These are phyloP conservation scores for Candida vartiovaarae DNA, from an alignment of 805 yeast genomes.

Conservation along the genomic window DNA sequence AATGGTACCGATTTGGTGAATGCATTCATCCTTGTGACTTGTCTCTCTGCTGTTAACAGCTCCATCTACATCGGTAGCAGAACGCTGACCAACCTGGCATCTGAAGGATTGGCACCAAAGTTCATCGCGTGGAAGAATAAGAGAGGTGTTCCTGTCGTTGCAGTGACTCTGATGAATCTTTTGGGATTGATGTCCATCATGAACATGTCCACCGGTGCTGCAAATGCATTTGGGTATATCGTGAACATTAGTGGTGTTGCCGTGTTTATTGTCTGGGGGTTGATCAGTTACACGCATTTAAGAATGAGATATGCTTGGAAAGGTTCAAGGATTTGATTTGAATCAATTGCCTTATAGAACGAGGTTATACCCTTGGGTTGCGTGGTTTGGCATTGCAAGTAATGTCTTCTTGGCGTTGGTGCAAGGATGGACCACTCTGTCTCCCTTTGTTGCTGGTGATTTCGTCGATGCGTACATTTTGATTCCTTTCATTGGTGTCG, in stretches of 20 bases:
- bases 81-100: slow-evolving; percentile 56
- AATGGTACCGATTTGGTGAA: slow-evolving; percentile 63
- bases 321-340: slow-evolving; percentile 54
- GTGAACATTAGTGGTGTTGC: slow-evolving; percentile 69
- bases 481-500: slow-evolving; percentile 47
- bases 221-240: slow-evolving; percentile 60
- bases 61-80: slow-evolving; percentile 66
- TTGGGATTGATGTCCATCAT: slow-evolving; percentile 62
- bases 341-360: slow-evolving; percentile 68
- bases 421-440: slow-evolving; percentile 45
- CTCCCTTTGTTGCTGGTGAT: slow-evolving; percentile 40
- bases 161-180: slow-evolving; percentile 48
- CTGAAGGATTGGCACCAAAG: slow-evolving; percentile 54
- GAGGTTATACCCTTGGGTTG: slow-evolving; percentile 38
- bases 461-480: slow-evolving; percentile 59
- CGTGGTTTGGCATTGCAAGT: slow-evolving; percentile 32
- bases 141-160: slow-evolving; percentile 58
- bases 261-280: slow-evolving; percentile 68
- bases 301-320: slow-evolving; percentile 63
- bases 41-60: slow-evolving; percentile 64
- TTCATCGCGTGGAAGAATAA: slow-evolving; percentile 43
- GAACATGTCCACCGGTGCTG: slow-evolving; percentile 46
- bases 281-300: slow-evolving; percentile 55
- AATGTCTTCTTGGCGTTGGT: slow-evolving; percentile 36
- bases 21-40: slow-evolving; percentile 60